These are phyloP conservation scores for Epichloe gansuensis DNA, from an alignment of 2,329 filamentous ascomycete species.

Conservation along the genomic window DNA sequence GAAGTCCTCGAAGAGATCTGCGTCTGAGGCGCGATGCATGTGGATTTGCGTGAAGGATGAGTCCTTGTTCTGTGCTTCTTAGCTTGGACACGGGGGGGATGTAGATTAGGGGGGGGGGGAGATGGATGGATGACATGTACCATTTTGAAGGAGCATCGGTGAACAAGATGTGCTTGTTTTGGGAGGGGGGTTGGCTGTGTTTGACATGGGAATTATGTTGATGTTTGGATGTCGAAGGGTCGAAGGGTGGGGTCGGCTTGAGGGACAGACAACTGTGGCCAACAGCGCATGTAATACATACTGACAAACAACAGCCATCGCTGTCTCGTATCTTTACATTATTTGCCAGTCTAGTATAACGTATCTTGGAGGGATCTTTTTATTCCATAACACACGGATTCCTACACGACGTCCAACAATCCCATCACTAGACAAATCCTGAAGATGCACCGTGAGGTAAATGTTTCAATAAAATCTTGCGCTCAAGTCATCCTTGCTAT, in stretches of 20 bases:
- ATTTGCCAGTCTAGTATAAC: no score
- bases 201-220: background rate
- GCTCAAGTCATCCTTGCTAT: background rate
- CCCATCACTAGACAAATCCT: slow-evolving; percentile 17
- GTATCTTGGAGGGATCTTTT: no score
- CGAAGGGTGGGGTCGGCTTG: no score
- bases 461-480: background rate
- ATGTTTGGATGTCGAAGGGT: no score
- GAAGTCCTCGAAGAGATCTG: slow-evolving; percentile 68
- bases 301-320: no score
- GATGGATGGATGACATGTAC: background rate
- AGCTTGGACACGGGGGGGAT: no score
- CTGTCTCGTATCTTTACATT: no score
- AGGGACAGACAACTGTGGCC: no score
- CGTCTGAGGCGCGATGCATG: slow-evolving; percentile 57
- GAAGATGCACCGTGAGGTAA: background rate
- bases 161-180: background rate
- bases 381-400: no score
- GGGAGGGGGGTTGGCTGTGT: background rate
- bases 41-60: slow-evolving; percentile 63
- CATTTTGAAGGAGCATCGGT: background rate
- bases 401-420: no score
- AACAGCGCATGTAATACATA: no score
- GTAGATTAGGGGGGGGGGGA: background rate
- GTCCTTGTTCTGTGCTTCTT: slow-evolving; percentile 50